Evolutionary conservation across 306 rosid species (phyloP), one percentile per base, ranked within the genome.

Genomic region (Quercus cerris): DNA sequence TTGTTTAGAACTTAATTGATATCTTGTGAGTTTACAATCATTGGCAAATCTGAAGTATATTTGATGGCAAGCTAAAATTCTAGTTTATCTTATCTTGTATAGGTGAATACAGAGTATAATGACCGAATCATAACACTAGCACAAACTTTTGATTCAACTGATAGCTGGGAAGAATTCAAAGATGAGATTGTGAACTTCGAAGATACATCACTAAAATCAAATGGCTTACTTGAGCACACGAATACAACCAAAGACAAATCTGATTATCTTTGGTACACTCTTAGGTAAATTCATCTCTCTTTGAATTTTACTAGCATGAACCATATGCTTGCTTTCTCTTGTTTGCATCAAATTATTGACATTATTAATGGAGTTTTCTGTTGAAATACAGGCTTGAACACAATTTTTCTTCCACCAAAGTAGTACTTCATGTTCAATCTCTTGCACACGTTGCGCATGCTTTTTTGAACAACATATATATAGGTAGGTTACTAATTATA

Each of bases 221-320:
- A 77, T 55, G 77, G 88, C 74, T 82, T 92, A 5, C 90, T 92
- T 61, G 92, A 92, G 80, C 94, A 92, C 30, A 92, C 72, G 93
- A 90, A 83, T 30, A 86, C 86, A 70, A 92, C 94, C 27, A 92
- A 92, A 84, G 97, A 92, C 66, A 71, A 70, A 81, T 87, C 94
- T 6, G 97, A 92, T 81, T 92, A 92, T 77, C 88, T 90, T 76
- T 92, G 97, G 97, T 88, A 92, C 64, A 87, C 87, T 66, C 23
- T 86, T 52, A 85, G 94, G 97, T 84, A 59, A 59, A 12, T 59
- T 58, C 15, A n/a, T 66, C 33, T 27, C 73, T 51, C 35, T 11
- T 27, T 57, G 11, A 57, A 58, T 58, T 58, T 3, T 58, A 58
- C 46, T 41, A 41, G 46, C 12, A 41, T 8, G 17, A 49, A 12